A percentile compares a stretch with the other conserved stretches of the same genome.
These are phyloP conservation scores for Sisymbrium altissimum DNA, from an alignment of 345 rosid genomes.

Conservation along the genomic window DNA sequence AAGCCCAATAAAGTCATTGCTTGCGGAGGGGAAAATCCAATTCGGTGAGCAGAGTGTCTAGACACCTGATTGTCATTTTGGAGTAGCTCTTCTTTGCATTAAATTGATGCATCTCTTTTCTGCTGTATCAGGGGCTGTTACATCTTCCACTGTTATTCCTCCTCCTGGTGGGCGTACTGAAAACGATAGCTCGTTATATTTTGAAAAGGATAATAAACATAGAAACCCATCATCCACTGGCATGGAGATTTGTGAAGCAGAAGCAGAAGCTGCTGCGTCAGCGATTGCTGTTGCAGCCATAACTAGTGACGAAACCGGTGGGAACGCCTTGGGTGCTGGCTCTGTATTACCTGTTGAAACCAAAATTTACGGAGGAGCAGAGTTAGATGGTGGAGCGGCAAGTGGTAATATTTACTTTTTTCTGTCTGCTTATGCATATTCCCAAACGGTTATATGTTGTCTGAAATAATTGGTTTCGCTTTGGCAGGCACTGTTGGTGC, in stretches of 20 bases:
- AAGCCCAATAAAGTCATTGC: constrained; percentile 76
- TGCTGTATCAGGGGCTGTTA: constrained; percentile 71
- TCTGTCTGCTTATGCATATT: not conserved
- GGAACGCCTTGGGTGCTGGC: constrained; percentile 43
- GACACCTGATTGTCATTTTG: constrained; percentile 32
- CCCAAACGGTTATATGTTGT: constrained; percentile 3
- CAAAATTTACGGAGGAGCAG: constrained; percentile 55
- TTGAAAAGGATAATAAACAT: constrained; percentile 59
- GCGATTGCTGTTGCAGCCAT: constrained; percentile 93
- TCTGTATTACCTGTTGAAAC: constrained; percentile 55
- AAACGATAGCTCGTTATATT: constrained; percentile 54
- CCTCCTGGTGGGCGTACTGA: constrained; percentile 46
- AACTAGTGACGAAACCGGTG: constrained; percentile 70
- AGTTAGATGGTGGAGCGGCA: constrained; percentile 43
- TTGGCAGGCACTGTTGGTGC: constrained; percentile 52
- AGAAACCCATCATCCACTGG: constrained; percentile 47
- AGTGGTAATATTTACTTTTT: constrained; percentile 32
- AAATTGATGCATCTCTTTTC: constrained; percentile 1
- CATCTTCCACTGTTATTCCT: constrained; percentile 74
- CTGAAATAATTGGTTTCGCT: not conserved
- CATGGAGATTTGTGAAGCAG: constrained; percentile 76
- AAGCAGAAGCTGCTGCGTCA: constrained; percentile 91
- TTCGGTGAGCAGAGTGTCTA: constrained; percentile 59
- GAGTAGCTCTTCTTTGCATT: not conserved
- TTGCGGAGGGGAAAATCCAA: constrained; percentile 95